These are phyloP conservation scores for Cytidiella melzeri DNA, from an alignment of 768 basidiomycete genomes.

Conservation along the genomic window DNA sequence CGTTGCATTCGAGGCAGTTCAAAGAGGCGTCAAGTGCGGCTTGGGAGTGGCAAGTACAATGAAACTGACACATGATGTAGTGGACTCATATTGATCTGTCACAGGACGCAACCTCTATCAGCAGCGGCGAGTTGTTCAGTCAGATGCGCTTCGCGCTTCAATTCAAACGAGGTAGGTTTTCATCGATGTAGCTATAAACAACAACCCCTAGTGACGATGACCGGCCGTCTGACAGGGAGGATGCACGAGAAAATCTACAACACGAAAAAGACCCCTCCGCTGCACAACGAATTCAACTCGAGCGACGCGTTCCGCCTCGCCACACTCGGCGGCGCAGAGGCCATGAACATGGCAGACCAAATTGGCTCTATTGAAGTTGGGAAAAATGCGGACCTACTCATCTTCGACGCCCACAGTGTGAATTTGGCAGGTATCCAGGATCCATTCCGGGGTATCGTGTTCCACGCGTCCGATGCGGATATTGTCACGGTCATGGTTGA, in stretches of 20 bases:
- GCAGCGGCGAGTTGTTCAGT: slow-evolving; percentile 25
- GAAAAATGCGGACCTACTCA: slow-evolving; percentile 26
- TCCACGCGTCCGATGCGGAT: slow-evolving; percentile 25
- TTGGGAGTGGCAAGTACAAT: slow-evolving; percentile 20
- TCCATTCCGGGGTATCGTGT: slow-evolving; percentile 22
- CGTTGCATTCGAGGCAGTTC: slow-evolving; percentile 22
- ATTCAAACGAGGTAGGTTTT: slow-evolving; percentile 20
- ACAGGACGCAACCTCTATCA: slow-evolving; percentile 22
- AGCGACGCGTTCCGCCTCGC: slow-evolving; percentile 25
- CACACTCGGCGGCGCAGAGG: slow-evolving; percentile 27
- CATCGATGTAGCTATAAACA: too few species aligned
- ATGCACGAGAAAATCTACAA: slow-evolving; percentile 17
- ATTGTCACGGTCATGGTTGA: slow-evolving; percentile 26
- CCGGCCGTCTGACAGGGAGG: slow-evolving; percentile 9
- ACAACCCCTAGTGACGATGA: not conserved
- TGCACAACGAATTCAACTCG: slow-evolving; percentile 17
- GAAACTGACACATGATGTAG: too few species aligned
- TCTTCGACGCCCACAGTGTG: slow-evolving; percentile 23
- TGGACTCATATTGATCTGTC: not conserved
- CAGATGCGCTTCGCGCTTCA: slow-evolving; percentile 27
- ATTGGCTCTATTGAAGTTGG: slow-evolving; percentile 27
- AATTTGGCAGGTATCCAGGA: slow-evolving; percentile 23
- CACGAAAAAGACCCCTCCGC: slow-evolving; percentile 11
- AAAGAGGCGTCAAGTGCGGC: slow-evolving; percentile 24
- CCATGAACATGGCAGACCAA: slow-evolving; percentile 18